Percentiles rank a stretch among this genome's conserved stretches.
Conservation (phyloP, 2,329 filamentous ascomycete species). For the Botryotinia calthae region DNA sequence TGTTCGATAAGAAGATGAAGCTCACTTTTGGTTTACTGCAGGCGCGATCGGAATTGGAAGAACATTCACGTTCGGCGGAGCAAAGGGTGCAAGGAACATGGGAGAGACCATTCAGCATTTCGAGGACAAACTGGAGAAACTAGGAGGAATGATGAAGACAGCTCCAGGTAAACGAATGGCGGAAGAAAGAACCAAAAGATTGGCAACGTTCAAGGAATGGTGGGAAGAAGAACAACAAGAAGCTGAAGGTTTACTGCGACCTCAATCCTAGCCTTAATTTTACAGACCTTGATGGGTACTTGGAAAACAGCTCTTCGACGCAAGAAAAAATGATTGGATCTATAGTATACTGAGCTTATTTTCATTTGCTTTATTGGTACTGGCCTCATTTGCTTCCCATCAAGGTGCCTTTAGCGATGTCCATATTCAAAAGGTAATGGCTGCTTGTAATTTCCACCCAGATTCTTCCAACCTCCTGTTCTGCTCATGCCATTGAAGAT, state of each 20-base stretch:
- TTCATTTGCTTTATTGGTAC: background rate
- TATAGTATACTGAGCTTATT: background rate
- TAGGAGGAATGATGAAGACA: constrained; percentile 65
- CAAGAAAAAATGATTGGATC: background rate
- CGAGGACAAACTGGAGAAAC: constrained; percentile 68
- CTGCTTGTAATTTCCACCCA: background rate
- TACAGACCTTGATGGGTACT: background rate
- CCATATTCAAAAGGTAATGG: background rate
- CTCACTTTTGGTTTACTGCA: background rate
- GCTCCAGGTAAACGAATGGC: constrained; percentile 53
- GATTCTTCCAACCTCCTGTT: background rate
- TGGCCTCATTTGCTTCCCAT: background rate
- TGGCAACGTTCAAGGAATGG: constrained; percentile 55
- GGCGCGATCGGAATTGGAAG: constrained; percentile 82
- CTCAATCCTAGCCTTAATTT: background rate
- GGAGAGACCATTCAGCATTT: constrained; percentile 71
- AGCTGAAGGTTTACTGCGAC: constrained; percentile 32
- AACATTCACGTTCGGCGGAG: constrained; percentile 74
- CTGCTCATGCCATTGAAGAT: constrained; percentile 20
- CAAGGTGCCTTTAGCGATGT: background rate
- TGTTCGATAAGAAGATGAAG: background rate
- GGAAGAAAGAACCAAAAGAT: constrained; percentile 50
- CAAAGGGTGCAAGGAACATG: constrained; percentile 55
- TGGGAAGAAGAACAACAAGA: constrained; percentile 52
- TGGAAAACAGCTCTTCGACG: background rate